Evolutionary conservation across 768 basidiomycete species (phyloP), one percentile per base, ranked within the genome.

Genomic region (Omphalotus guepiniiformis): DNA sequence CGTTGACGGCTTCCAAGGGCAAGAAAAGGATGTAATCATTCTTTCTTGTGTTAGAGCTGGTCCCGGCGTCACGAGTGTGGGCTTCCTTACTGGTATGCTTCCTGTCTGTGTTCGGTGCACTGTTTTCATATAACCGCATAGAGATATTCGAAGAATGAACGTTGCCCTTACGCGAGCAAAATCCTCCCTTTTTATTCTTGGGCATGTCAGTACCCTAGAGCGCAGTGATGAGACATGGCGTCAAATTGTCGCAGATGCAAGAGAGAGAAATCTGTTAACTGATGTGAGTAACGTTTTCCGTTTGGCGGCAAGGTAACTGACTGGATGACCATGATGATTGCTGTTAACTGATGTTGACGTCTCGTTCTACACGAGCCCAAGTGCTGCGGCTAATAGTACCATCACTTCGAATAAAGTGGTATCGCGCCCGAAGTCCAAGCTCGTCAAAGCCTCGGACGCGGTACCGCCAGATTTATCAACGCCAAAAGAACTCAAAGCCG

Each of bases 21-120:
- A 99, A 69, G 96, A 99, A 64, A 99, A 99, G 63, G 92, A 95
- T 56, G 80, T 99, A 44, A 95, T 99, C 66, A 97, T 99, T 54
- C 74, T 99, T 16, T 98, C 96, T 3, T 96, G 93, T 62, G 96
- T 98, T 16, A 82, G 96, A 53, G 88, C 93, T 8, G 93, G 96
- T 4, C 83, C 89, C 15, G 85, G 87, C n/a, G 63, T 92, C 16
- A 75, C 78, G 48, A 79, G 72, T 0, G 80, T 98, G 46, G 96
- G 96, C 49, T 98, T 98, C 72, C 76, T 98, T 57, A 77, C 82
- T 54, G 93, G 89, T 85, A 55, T 35, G 60, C 34, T 9, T 19
- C 12, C 15, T 46, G 2, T 12, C 37, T 27, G 21, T 12, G 16
- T 5, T 37, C 22, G 51, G 27, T 50, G 32, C 22, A 23, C 15